Evolutionary conservation across 805 yeast species (phyloP), one percentile per base, ranked within the genome.

Genomic region (Pichia californica): DNA sequence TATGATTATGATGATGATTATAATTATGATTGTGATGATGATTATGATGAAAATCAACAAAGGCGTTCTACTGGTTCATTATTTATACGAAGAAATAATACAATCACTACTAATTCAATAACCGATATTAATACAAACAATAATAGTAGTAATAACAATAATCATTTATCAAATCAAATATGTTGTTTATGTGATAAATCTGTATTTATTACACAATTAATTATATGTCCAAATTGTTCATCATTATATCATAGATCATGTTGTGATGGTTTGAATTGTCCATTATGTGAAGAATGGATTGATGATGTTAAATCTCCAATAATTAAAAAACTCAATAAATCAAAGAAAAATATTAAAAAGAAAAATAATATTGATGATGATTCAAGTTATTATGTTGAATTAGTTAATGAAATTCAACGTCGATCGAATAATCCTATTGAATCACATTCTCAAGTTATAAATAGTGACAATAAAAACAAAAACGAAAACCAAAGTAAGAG

Each of bases 271-370:
- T 63, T 56, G 49, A 53, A 54, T 31, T 64, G 69, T 47, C 69
- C 69, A 1, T 57, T 63, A 58, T 64, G 69, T 45, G 68, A 64
- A 31, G 66, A 63, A 48, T 55, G 52, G 21, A 40, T 50, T 20
- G 56, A 52, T 32, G 47, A 55, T 6, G 47, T 31, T 5, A 7
- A 26, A 14, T 27, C 33, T 11, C 40, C 27, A 11, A 10, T 57
- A 3, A 41, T 53, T 4, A 44, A 51, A 9, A 37, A 46, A 28
- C 26, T 25, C 43, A 13, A 29, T 27, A 10, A 27, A 27, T 20
- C 26, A 31, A 31, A 39, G n/a, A n/a, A 43, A 20, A 18, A 8
- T 8, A 3, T 18, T 3, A 33, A 20, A 33, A n/a, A 18, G 15
- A 20, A 7, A 21, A 10, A 3, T 14, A n/a, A n/a, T n/a, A n/a